A percentile compares a stretch with the other conserved stretches of the same genome.
phyloP scores from a whole-genome alignment of 2,329 filamentous ascomycete species.

The Claviceps purpurea region DNA sequence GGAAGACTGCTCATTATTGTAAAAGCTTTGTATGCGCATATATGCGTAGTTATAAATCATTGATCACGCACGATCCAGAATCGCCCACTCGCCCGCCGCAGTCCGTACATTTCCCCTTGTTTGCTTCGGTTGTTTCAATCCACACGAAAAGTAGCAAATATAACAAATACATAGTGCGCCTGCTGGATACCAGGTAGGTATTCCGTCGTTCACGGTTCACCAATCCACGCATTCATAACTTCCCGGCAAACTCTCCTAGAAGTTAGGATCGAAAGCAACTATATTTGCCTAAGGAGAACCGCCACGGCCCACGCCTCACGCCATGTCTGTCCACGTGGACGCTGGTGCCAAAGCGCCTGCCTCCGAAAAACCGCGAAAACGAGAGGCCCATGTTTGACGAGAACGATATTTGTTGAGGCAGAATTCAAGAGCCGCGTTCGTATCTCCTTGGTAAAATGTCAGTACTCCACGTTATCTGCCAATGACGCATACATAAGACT shows the following conservation, averaged over 20 bases:
- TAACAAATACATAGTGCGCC: too few species aligned
- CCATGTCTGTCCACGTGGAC: constrained; percentile 32
- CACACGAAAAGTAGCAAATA: background rate
- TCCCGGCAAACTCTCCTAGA: background rate
- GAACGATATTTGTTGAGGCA: background rate
- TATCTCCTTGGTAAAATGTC: background rate
- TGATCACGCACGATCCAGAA: background rate
- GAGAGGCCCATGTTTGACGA: constrained; percentile 29
- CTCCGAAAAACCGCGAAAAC: constrained; percentile 32
- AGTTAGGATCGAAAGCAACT: constrained; percentile 29
- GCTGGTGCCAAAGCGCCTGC: constrained; percentile 36
- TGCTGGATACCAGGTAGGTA: background rate
- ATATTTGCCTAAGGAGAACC: constrained; percentile 35
- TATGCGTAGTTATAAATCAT: too few species aligned
- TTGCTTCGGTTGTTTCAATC: background rate
- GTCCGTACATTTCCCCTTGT: background rate
- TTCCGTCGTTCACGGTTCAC: background rate
- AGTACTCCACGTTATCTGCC: background rate
- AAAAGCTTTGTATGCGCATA: too few species aligned
- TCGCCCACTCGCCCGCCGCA: background rate
- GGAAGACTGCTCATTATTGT: too few species aligned
- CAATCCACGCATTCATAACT: background rate
- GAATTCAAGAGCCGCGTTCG: background rate
- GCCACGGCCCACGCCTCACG: constrained; percentile 35
- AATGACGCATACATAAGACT: background rate